A percentile compares a stretch with the other conserved stretches of the same genome.
Evolutionary conservation across 768 basidiomycete species (phyloP).

Genomic region (Cystobasidium onofrii): DNA sequence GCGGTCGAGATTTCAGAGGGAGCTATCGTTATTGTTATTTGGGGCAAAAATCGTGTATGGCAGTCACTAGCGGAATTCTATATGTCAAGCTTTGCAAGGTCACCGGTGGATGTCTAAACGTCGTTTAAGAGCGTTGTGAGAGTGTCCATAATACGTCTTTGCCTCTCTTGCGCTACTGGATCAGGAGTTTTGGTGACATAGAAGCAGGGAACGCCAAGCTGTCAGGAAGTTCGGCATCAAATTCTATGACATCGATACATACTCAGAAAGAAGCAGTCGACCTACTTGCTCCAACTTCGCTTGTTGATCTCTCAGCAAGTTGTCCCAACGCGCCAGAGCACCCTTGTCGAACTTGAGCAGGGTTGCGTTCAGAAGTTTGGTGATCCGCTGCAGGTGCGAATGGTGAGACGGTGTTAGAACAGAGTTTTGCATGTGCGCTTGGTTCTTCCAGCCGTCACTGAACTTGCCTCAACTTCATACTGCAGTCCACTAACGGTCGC

Average conservation of each 20-base stretch:
- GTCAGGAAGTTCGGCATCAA: not conserved
- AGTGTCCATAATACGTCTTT: slow-evolving; percentile 25
- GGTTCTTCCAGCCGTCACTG: not conserved
- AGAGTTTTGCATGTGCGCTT: too few species aligned
- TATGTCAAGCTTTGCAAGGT: too few species aligned
- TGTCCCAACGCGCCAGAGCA: slow-evolving; percentile 19
- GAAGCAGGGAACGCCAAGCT: slow-evolving; percentile 29
- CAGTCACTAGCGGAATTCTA: too few species aligned
- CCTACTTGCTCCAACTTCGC: slow-evolving; percentile 1
- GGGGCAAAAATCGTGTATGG: not conserved
- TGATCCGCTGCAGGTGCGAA: not conserved
- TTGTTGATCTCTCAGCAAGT: not conserved
- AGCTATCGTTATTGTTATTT: too few species aligned
- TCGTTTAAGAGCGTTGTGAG: slow-evolving; percentile 14
- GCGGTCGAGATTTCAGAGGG: too few species aligned
- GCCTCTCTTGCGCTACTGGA: slow-evolving; percentile 20
- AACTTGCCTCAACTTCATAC: slow-evolving; percentile 16
- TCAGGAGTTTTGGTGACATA: slow-evolving; percentile 14
- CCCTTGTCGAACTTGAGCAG: slow-evolving; percentile 4
- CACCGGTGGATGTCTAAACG: slow-evolving; percentile 40
- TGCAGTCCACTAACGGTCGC: not conserved
- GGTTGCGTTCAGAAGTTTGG: slow-evolving; percentile 7
- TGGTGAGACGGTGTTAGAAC: too few species aligned
- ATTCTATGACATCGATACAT: not conserved
- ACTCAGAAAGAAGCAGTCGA: too few species aligned